Evolutionary conservation across 2,329 filamentous ascomycete species (phyloP).

Genomic region (Cucurbitaria berberidis): DNA sequence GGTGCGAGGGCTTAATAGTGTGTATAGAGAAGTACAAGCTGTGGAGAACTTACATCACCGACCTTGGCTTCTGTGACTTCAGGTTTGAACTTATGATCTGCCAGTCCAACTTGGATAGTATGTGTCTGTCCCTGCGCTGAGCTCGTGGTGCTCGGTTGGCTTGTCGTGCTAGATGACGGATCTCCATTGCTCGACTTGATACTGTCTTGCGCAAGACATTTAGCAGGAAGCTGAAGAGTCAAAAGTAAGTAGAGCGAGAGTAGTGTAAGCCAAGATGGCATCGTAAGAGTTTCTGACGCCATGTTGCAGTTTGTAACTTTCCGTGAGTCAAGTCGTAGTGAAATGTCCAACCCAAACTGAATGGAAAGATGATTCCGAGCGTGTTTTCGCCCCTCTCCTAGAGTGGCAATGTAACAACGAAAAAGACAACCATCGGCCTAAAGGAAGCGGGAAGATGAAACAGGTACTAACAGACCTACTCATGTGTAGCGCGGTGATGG

Average conservation of each 20-base stretch:
- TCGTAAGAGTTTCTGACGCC: neutral
- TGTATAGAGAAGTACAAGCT: too few species aligned
- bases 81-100: constrained; percentile 47
- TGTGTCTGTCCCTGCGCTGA: constrained; percentile 31
- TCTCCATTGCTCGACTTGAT: neutral
- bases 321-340: neutral
- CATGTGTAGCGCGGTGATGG: constrained; percentile 10
- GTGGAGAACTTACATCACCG: constrained; percentile 44
- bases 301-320: neutral
- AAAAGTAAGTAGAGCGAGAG: neutral
- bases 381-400: neutral
- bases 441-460: constrained; percentile 10
- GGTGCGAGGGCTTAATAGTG: too few species aligned
- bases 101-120: constrained; percentile 48
- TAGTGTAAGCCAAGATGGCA: neutral
- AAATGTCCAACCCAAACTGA: too few species aligned
- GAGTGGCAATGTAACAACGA: constrained; percentile 11
- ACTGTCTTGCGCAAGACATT: constrained; percentile 16
- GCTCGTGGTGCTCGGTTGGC: constrained; percentile 14
- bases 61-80: constrained; percentile 46
- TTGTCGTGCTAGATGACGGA: constrained; percentile 6
- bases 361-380: too few species aligned
- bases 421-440: neutral
- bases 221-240: neutral
- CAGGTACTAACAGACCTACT: constrained; percentile 5